Evolutionary conservation across 148 eudicot genomes (phyloP).

Genomic region (Fagopyrum esculentum): DNA sequence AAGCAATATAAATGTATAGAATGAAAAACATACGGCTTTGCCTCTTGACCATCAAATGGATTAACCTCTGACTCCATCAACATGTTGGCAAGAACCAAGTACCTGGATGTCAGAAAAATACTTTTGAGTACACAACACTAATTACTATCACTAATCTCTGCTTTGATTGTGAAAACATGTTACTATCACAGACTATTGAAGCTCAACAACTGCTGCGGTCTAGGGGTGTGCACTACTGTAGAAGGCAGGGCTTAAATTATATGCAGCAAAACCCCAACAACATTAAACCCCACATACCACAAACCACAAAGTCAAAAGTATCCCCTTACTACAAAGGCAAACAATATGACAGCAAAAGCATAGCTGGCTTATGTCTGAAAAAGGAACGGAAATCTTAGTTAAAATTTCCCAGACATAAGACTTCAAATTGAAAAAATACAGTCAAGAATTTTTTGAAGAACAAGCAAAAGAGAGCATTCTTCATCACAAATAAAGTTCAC

Average conservation of each 20-base stretch:
- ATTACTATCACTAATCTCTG: background rate
- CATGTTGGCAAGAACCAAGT: constrained; percentile 95
- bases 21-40: constrained; percentile 71
- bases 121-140: background rate
- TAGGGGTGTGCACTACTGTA: background rate
- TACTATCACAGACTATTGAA: background rate
- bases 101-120: constrained; percentile 31
- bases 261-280: background rate
- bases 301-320: background rate
- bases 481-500: background rate
- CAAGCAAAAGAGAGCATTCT: background rate
- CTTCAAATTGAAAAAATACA: too few species aligned
- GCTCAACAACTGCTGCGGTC: too few species aligned
- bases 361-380: too few species aligned
- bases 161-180: background rate
- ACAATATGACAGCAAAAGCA: too few species aligned
- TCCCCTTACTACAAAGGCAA: too few species aligned
- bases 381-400: too few species aligned
- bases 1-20: background rate
- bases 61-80: constrained; percentile 91
- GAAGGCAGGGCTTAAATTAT: background rate
- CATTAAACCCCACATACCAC: background rate
- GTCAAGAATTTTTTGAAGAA: background rate
- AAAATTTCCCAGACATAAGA: too few species aligned
- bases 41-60: constrained; percentile 98